Base-by-base conservation (phyloP, 2,329 filamentous ascomycete species). In the Periconia sp. region DNA sequence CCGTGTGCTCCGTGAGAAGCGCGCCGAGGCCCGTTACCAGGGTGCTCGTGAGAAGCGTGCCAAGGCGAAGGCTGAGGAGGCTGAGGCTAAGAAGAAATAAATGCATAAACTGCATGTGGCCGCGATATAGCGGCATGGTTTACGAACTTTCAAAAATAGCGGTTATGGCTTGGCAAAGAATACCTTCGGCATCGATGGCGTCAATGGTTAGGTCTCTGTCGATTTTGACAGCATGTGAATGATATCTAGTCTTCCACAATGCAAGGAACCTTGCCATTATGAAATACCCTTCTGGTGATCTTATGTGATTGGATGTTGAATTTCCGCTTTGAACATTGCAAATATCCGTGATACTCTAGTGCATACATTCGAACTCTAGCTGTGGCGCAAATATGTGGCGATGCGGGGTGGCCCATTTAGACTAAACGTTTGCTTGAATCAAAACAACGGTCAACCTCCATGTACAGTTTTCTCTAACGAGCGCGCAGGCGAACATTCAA, bases 21-120 rank as follows among this genome's bases (percentile, higher is more conserved):
- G 94, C 80, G 87, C 86, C 77, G 90, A 95, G 75, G 87, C 89
- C 73, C 89, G 92, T 78, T 82, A 89, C 74, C 79, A 84, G 63
- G 94, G 94, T 80, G 84, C 84, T 74, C 87, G 92, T 77, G 92
- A 95, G 85, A 97, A 97, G 92, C 88, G 94, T 75, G 87, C 84
- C 70, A 90, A 88, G 85, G 90, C 91, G 72, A 93, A 89, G 83
- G 89, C 87, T 70, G 90, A 92, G 76, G 90, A 89, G 75, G 89
- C 89, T 77, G 82, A 82, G 74, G 74, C 79, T 65, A 85, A 86
- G 79, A 93, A 93, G 89, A 93, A 94, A 88, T 93, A 92, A 69
- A 70, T 58, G 63, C 46, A 50, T 53, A 53, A 49, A 54, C 47
- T 33, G 56, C 53, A 52, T 59, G 46, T 52, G 56, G 52, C 56